A percentile compares a stretch with the other conserved stretches of the same genome.
Evolutionary conservation across 2,329 filamentous ascomycete species (phyloP).

Genomic region (Penicillium sp.): DNA sequence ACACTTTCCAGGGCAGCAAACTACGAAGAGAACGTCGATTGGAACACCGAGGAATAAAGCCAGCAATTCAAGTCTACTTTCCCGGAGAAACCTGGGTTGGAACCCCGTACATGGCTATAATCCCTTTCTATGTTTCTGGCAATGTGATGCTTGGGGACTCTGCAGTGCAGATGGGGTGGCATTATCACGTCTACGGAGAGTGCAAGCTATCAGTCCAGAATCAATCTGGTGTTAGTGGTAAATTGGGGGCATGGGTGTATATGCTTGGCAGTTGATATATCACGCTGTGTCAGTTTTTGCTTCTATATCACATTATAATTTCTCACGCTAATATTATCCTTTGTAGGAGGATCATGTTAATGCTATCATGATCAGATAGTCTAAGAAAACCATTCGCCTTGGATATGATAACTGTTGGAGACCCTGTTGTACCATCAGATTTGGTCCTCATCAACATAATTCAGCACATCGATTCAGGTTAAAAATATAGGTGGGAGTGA

Average conservation of each 20-base stretch:
- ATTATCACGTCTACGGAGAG: slow-evolving; percentile 4
- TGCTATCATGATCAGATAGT: too few relatives aligned
- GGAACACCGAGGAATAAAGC: neutral
- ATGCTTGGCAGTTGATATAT: slow-evolving; percentile 4
- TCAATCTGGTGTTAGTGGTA: neutral
- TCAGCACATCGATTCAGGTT: too few relatives aligned
- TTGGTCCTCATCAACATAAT: too few relatives aligned
- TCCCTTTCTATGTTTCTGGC: slow-evolving; percentile 7
- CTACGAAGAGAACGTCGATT: neutral
- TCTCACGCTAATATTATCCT: too few relatives aligned
- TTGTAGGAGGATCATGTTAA: too few relatives aligned
- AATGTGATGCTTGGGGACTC: neutral
- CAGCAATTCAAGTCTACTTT: slow-evolving; percentile 5
- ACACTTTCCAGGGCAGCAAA: neutral
- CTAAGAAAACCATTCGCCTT: too few relatives aligned
- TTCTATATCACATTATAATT: too few relatives aligned
- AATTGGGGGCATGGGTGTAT: slow-evolving; percentile 6
- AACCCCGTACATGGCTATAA: slow-evolving; percentile 7
- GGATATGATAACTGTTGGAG: too few relatives aligned
- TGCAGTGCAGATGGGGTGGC: neutral
- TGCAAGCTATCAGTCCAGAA: neutral
- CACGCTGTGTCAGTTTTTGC: too few relatives aligned
- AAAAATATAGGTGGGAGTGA: too few relatives aligned
- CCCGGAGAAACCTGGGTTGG: slow-evolving; percentile 1
- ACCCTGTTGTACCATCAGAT: too few relatives aligned